Conservation (phyloP, 805 yeast species). For the Priceomyces medius region DNA sequence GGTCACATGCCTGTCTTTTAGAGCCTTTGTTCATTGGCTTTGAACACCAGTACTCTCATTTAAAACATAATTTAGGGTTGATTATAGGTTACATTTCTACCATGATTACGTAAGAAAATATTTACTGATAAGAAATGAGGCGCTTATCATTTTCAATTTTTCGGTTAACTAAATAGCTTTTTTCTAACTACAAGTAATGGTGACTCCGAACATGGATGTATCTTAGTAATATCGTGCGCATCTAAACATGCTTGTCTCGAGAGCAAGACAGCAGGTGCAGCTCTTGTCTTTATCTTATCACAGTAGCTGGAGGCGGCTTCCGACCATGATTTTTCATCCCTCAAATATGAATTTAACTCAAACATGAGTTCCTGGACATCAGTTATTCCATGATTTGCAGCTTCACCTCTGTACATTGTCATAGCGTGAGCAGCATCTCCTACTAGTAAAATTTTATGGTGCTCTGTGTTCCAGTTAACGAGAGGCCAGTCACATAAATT, state of each 20-base stretch:
- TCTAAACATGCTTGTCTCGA: slow-evolving; percentile 26
- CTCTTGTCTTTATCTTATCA: slow-evolving; percentile 11
- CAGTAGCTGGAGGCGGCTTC: slow-evolving; percentile 12
- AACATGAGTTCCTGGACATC: slow-evolving; percentile 14
- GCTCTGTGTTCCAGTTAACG: slow-evolving; percentile 15
- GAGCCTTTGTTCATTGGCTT: not conserved
- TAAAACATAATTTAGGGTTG: not conserved
- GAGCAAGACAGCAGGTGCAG: slow-evolving; percentile 18
- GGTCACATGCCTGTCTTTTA: slow-evolving; percentile 21
- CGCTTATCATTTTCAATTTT: not conserved
- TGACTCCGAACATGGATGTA: slow-evolving; percentile 13
- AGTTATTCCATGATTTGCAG: slow-evolving; percentile 18
- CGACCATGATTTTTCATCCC: slow-evolving; percentile 11
- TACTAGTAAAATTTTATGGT: slow-evolving; percentile 10
- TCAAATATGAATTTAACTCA: slow-evolving; percentile 11
- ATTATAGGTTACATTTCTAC: not conserved
- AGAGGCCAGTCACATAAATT: slow-evolving; percentile 17
- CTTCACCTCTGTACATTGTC: slow-evolving; percentile 22
- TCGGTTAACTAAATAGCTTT: slow-evolving; percentile 3
- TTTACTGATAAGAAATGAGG: not conserved
- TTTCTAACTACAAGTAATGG: slow-evolving; percentile 16
- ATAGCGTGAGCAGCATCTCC: slow-evolving; percentile 23
- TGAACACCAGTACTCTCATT: not conserved
- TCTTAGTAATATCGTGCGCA: slow-evolving; percentile 21
- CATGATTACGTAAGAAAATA: not conserved